Base-by-base conservation (phyloP, 805 yeast genomes). In the Maudiozyma bulderi region DNA sequence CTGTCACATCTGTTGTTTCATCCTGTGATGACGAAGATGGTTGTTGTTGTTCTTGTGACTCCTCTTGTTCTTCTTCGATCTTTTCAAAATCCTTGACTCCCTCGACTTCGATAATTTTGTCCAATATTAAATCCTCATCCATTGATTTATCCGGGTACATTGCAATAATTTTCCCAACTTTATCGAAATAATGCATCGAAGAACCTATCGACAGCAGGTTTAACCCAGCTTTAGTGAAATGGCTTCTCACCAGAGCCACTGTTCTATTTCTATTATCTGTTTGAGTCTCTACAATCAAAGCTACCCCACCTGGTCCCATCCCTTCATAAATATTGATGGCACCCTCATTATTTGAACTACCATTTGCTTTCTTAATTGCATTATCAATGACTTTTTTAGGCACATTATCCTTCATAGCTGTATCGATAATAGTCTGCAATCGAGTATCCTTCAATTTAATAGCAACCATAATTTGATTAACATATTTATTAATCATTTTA, bases 251-350 rank as follows among this genome's bases (percentile, higher is more conserved):
- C 45, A 75, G 74, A 13, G 86, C 83, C 35, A 88, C 76, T 0
- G 96, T 82, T 46, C 98, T 73, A 51, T 84, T 81, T 65, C 85
- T 87, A 66, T 88, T 91, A 62, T 91, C 96, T 0, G 98, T 91
- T 45, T 81, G 73, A 0, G 95, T 90, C 59, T 88, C 95, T 5
- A 91, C 80, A 4, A 91, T 76, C 43, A 89, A 73, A 0, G 96
- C 86, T 2, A 86, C 86, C 2, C 96, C 96, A 1, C 90, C 95
- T 0, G 96, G 96, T 0, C 91, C 97, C 64, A 89, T 72, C 13
- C 93, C 95, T 64, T 93, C 98, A 66, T 90, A 93, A 9, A 77
- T 63, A 37, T 73, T 68, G 31, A 75, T 70, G 45, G 79, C 81
- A 11, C 54, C 55, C 20, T 54, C 52, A 3, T 54, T 50, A 38